phyloP scores from a whole-genome alignment of 768 basidiomycete species.

The Psilocybe cubensis region DNA sequence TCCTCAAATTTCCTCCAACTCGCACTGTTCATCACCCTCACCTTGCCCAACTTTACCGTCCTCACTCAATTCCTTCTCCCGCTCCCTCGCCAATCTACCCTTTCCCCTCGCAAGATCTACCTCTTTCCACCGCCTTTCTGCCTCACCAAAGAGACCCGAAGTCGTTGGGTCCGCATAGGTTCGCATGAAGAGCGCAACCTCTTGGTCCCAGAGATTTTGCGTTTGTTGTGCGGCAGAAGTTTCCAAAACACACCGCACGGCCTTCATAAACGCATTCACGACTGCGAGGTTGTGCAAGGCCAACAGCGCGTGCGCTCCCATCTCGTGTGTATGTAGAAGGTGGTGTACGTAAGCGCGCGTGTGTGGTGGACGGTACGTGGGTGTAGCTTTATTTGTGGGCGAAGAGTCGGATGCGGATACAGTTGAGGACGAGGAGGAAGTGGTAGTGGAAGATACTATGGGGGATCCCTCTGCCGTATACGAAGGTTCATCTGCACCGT shows the following conservation, averaged over 20 bases:
- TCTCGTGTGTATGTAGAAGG: slow-evolving; percentile 86
- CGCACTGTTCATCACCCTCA: no score
- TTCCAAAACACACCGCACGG: slow-evolving; percentile 42
- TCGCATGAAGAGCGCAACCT: slow-evolving; percentile 53
- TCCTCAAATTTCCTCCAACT: no score
- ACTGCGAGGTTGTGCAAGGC: slow-evolving; percentile 77
- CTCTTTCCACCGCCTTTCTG: slow-evolving; percentile 57
- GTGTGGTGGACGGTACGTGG: slow-evolving; percentile 33
- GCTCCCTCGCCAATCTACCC: slow-evolving; percentile 72
- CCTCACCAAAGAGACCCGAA: slow-evolving; percentile 54
- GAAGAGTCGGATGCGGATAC: neutral
- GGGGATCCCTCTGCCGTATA: slow-evolving; percentile 7
- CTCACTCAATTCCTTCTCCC: slow-evolving; percentile 46
- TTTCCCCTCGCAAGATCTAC: slow-evolving; percentile 78
- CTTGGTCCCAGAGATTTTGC: slow-evolving; percentile 37
- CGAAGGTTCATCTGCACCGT: slow-evolving; percentile 47
- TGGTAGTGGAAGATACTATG: neutral
- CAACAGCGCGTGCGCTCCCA: slow-evolving; percentile 81
- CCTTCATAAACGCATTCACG: slow-evolving; percentile 64
- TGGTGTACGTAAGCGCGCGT: slow-evolving; percentile 80
- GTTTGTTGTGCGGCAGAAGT: slow-evolving; percentile 22
- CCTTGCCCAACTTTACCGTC: no score
- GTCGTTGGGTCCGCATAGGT: slow-evolving; percentile 50
- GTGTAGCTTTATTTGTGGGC: no score
- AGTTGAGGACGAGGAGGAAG: neutral